Percentiles rank a stretch among this genome's conserved stretches.
phyloP scores from a whole-genome alignment of 345 rosid species.

The Geranium rotundifolium region DNA sequence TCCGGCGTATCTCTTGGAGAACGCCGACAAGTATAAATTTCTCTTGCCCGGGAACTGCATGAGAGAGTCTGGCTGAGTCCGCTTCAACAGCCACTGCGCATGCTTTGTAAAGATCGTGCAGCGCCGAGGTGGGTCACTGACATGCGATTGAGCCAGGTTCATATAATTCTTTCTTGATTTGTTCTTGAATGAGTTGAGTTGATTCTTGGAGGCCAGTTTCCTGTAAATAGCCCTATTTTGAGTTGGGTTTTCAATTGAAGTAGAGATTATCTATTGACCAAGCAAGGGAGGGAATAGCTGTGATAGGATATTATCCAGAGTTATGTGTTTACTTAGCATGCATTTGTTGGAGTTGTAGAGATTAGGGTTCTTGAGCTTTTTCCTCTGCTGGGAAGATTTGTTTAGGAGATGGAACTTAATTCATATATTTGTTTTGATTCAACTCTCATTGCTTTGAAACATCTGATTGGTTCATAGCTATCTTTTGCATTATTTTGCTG shows the following conservation, averaged over 20 bases:
- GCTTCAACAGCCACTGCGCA: conserved; percentile 31
- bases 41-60: too few species aligned
- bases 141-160: not conserved
- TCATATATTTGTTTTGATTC: too few species aligned
- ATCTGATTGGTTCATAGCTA: too few species aligned
- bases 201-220: conserved; percentile 14
- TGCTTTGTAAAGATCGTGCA: too few species aligned
- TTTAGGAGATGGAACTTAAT: conserved; percentile 1
- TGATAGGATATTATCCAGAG: conserved; percentile 6
- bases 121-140: not conserved
- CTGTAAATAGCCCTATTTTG: conserved; percentile 25
- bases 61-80: too few species aligned
- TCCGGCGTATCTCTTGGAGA: too few species aligned
- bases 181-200: conserved; percentile 9
- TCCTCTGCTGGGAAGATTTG: conserved; percentile 18
- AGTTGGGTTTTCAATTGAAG: conserved; percentile 5
- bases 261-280: too few species aligned
- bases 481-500: too few species aligned
- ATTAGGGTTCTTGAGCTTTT: conserved; percentile 11
- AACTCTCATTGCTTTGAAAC: too few species aligned
- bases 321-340: conserved; percentile 6
- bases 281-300: not conserved
- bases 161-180: conserved; percentile 2
- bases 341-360: conserved; percentile 3
- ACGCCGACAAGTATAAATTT: too few species aligned